phyloP scores from a whole-genome alignment of 2,329 filamentous ascomycete species.

The Chrysoporthe austroafricana region DNA sequence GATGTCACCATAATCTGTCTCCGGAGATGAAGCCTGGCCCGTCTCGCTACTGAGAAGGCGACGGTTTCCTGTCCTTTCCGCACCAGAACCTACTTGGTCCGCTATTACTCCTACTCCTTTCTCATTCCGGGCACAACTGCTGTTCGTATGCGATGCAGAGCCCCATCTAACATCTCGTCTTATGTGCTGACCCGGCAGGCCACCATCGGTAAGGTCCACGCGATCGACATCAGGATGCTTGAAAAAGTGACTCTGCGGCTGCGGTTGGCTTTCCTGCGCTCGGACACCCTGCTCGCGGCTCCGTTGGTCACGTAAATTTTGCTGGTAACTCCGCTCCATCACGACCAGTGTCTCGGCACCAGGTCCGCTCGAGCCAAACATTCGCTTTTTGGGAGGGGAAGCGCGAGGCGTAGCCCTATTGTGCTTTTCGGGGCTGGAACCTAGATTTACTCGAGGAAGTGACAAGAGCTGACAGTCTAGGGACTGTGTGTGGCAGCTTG shows the following conservation, averaged over 20 bases:
- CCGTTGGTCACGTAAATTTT: constrained; percentile 33
- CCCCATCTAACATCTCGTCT: background rate
- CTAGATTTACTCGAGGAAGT: background rate
- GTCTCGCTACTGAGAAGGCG: constrained; percentile 5
- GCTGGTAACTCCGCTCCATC: constrained; percentile 37
- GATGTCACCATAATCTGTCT: constrained; percentile 38
- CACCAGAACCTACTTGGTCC: background rate
- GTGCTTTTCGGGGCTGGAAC: background rate
- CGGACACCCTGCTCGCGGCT: constrained; percentile 23
- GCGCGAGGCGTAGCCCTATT: background rate
- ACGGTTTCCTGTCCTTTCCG: background rate
- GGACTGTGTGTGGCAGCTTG: background rate
- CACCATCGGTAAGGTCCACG: constrained; percentile 6
- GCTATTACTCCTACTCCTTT: background rate
- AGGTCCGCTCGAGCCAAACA: constrained; percentile 39
- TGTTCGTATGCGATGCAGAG: background rate
- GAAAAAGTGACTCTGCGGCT: background rate
- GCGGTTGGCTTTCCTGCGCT: background rate
- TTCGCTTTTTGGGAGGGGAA: constrained; percentile 37
- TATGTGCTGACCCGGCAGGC: background rate
- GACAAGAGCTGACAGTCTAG: background rate
- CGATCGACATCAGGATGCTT: background rate
- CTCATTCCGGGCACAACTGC: background rate
- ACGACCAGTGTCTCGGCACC: constrained; percentile 35
- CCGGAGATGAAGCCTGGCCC: constrained; percentile 32